Evolutionary conservation across 2,329 filamentous ascomycete genomes (phyloP).

Genomic region (Clonostachys rosea): DNA sequence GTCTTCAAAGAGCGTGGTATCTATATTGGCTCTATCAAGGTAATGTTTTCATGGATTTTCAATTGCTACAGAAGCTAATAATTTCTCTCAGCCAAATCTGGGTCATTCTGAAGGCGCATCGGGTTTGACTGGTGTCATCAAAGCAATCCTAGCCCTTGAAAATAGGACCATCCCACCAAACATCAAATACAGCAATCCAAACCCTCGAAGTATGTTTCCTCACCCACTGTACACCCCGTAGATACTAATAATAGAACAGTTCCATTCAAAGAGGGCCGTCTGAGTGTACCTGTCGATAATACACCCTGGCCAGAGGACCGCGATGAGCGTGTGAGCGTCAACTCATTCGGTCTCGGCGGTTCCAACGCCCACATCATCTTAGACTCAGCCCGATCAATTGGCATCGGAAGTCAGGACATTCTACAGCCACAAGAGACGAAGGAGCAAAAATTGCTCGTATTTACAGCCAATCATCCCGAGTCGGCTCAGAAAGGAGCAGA

Average conservation of each 20-base stretch:
- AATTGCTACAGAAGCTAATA: too few species aligned
- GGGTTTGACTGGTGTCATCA: conserved; percentile 21
- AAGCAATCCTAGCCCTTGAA: conserved; percentile 19
- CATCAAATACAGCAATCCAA: conserved; percentile 13
- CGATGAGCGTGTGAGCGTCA: conserved; percentile 21
- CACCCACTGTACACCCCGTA: background rate
- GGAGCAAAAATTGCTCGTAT: too few species aligned
- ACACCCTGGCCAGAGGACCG: conserved; percentile 18
- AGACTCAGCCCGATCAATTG: background rate
- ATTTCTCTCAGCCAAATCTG: too few species aligned
- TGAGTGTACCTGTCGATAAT: background rate
- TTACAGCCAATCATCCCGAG: too few species aligned
- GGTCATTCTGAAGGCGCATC: conserved; percentile 28
- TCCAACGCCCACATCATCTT: conserved; percentile 24
- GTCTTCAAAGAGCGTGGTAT: too few species aligned
- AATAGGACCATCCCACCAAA: conserved; percentile 16
- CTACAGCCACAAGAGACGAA: too few species aligned
- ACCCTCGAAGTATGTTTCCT: conserved; percentile 4
- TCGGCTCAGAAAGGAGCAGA: too few species aligned
- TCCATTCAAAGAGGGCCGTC: background rate
- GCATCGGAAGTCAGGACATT: too few species aligned
- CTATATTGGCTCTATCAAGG: too few species aligned
- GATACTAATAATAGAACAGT: conserved; percentile 8
- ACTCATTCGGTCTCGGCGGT: conserved; percentile 32
- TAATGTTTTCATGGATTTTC: too few species aligned